Evolutionary conservation across 306 rosid genomes (phyloP), one percentile per base, ranked within the genome.

Genomic region (Trifolium repens): DNA sequence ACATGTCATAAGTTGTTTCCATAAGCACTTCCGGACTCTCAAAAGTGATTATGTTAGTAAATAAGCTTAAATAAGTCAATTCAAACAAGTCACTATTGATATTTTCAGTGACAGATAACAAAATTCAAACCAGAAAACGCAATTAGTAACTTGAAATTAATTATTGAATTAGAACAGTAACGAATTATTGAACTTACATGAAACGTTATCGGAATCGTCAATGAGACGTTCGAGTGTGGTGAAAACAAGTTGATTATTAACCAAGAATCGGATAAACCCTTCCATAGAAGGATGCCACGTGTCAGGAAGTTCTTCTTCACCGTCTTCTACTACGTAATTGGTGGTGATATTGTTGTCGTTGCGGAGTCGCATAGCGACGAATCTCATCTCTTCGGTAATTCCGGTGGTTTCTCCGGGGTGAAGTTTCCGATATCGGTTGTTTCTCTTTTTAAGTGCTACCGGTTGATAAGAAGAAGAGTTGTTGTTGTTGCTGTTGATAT

Each of bases 381-480:
- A 91, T 80, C 97, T 84, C 96, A 94, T 84, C 84, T 92, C 99
- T 85, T 94, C 93, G 5, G 96, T 88, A 78, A 94, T 92, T 71
- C 97, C 97, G 44, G 80, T 73, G 76, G 79, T 80, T 81, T 94
- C 97, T 3, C 98, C 97, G 1, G 98, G 98, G 72, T 88, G 87
- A 42, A 74, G 84, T 78, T 72, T 91, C 71, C 93, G 79, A 81
- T 87, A 85, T 71, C 24, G 24, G 24, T 91, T 70, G 57, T 49
- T 87, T 69, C 83, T 89, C 82, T 79, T 89, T 87, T 74, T 85
- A 3, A 75, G 35, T 32, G 1, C 14, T 1, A 84, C 32, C 34
- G 83, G 83, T 8, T 84, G 79, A 24, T 44, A 13, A 39, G 88
- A 70, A 67, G 37, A 5, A 4, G 66, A 32, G n/a, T 11, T 26